Base-by-base conservation (phyloP, 2,329 filamentous ascomycete genomes). In the Exophiala xenobiotica region DNA sequence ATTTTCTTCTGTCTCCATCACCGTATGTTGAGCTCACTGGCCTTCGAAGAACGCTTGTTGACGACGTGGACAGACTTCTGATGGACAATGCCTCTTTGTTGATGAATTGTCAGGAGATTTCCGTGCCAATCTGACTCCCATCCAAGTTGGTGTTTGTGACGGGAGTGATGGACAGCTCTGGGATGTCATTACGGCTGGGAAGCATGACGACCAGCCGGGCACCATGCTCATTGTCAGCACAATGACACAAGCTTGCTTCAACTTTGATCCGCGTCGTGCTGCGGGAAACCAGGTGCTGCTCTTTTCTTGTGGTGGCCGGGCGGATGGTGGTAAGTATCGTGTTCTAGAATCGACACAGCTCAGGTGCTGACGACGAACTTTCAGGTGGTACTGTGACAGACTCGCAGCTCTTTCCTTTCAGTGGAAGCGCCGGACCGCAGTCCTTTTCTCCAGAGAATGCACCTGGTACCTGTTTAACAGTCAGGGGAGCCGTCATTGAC, bases 291-390 rank as follows among this genome's bases (percentile, higher is more conserved):
- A 80, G 57, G 77, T 80, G 11, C 60, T 77, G 26, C 69, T 83
- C 19, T 83, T 82, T 60, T 80, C 79, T 8, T 83, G 80, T 54
- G 80, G 79, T 44, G 79, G 79, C 12, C 71, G 79, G 31, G 79
- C 79, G 16, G 80, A 78, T 52, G 79, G 79, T 38, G 66, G 66
- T 71, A 63, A 67, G 67, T 65, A 16, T 23, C 8, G 9, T 14
- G 27, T 20, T 20, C 18, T 14, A 11, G 24, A 4, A 4, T 18
- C n/a, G 14, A 26, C 12, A 12, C 8, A 26, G 14, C 2, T 18
- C 24, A 6, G 9, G 11, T 24, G 31, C 11, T 46, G 24, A 42
- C 14, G n/a, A 11, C 26, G 40, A 5, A 11, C 3, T 14, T 6
- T 49, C 20, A 55, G 53, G 49, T 38, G 53, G 53, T 16, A 20